Evolutionary conservation across 768 basidiomycete genomes (phyloP), one percentile per base, ranked within the genome.

Genomic region (Agaricus subrufescens): DNA sequence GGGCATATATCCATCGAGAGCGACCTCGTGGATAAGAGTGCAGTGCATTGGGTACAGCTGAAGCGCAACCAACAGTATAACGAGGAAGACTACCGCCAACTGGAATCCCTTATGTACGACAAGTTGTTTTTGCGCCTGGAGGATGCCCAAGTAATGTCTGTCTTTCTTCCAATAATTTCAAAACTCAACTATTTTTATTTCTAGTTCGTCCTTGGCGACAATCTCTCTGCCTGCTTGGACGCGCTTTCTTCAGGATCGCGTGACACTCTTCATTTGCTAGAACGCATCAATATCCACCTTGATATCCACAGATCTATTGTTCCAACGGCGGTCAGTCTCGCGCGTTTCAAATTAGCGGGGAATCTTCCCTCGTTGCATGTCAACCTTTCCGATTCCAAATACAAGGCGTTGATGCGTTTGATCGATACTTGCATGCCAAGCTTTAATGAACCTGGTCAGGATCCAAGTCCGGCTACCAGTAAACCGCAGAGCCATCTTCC

Each of bases 101-200:
- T 99, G 26, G 94, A 98, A 70, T 87, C 87, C 2, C 73, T 98
- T 37, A 96, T 98, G 93, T 99, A 98, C 65, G 97, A 99, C 71
- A 90, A 87, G 61, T 76, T 97, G 61, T 81, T 80, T 10, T 76
- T 99, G 38, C 85, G 82, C 54, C 79, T 99, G 15, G 79, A 94
- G 62, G 86, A 89, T 44, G 94, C 97, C 11, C 96, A 98, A 84
- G 94, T 95, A 58, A 54, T 7, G 48, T 23, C 50, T 54, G 31
- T 30, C 49, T 58, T 56, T 83, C 77, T 83, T 34, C 73, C 83
- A 40, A 37, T 23, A 27, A 25, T 38, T 12, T 2, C 14, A 26
- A 3, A 50, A 40, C 14, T 43, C 52, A 31, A 50, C 12, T 9
- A 50, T 8, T 7, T 39, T 30, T 26, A 9, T 42, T 12, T 47